phyloP scores from a whole-genome alignment of 495 filamentous ascomycete genomes.

The Physcia stellaris region DNA sequence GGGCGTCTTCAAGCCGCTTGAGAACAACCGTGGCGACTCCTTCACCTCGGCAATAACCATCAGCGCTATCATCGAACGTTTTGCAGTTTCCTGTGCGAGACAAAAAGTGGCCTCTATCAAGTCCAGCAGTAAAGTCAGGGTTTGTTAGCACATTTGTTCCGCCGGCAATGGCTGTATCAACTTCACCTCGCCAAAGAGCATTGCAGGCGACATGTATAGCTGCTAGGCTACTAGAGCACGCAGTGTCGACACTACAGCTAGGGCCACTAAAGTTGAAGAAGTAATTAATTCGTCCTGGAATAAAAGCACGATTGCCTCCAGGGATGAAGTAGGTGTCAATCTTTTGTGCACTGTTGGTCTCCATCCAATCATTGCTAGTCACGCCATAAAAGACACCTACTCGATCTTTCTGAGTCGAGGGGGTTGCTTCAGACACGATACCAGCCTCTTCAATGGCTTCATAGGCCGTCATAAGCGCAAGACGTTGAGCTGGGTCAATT shows the following conservation, averaged over 20 bases:
- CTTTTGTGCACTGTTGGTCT: conserved; percentile 23
- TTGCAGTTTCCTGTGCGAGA: conserved; percentile 27
- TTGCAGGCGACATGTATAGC: conserved; percentile 25
- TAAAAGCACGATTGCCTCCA: conserved; percentile 25
- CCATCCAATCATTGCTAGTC: conserved; percentile 25
- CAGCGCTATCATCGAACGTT: conserved; percentile 25
- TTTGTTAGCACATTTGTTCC: conserved; percentile 26
- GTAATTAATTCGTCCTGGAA: conserved; percentile 24
- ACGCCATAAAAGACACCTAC: conserved; percentile 25
- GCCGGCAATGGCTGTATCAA: conserved; percentile 26
- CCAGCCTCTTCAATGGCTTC: conserved; percentile 29
- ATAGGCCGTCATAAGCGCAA: conserved; percentile 23
- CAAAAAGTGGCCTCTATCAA: conserved; percentile 24
- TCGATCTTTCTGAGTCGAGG: conserved; percentile 20
- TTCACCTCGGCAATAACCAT: conserved; percentile 29
- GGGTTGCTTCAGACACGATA: conserved; percentile 18
- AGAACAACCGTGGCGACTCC: conserved; percentile 21
- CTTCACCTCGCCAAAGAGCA: conserved; percentile 22
- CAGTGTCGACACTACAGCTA: conserved; percentile 20
- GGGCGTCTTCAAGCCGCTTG: conserved; percentile 23
- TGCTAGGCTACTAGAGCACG: conserved; percentile 24
- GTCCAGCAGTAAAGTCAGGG: conserved; percentile 20
- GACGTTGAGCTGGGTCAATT: conserved; percentile 24
- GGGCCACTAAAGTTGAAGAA: conserved; percentile 18
- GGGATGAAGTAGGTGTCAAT: conserved; percentile 29